phyloP scores from a whole-genome alignment of 345 rosid species.

The Toxicodendron radicans region DNA sequence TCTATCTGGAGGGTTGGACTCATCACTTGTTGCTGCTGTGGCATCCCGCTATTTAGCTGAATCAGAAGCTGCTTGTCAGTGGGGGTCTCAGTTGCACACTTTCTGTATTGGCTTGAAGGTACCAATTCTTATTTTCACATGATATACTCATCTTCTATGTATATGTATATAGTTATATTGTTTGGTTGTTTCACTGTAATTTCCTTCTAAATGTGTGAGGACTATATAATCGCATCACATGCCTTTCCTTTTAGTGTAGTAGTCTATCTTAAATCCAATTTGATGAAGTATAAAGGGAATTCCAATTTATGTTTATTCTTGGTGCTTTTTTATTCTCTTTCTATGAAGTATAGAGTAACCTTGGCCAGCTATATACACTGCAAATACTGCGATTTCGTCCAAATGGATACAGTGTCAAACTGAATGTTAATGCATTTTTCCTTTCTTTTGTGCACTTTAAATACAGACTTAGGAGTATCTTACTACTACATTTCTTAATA shows the following conservation, averaged over 20 bases:
- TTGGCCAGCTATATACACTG: background rate
- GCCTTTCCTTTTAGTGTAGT: background rate
- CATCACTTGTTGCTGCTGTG: constrained; percentile 85
- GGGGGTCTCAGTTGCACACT: constrained; percentile 80
- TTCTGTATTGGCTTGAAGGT: constrained; percentile 86
- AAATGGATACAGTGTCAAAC: background rate
- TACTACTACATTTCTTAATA: background rate
- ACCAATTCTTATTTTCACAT: constrained; percentile 12
- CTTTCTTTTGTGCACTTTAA: background rate
- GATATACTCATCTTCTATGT: background rate
- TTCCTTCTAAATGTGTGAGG: background rate
- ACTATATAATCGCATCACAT: background rate
- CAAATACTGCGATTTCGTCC: background rate
- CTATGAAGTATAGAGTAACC: background rate
- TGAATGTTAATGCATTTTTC: background rate
- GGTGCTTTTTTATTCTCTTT: background rate
- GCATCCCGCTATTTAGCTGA: constrained; percentile 61
- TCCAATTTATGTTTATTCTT: background rate
- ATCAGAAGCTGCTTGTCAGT: constrained; percentile 70
- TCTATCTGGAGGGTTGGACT: constrained; percentile 85
- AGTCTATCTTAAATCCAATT: background rate
- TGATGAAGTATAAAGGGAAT: background rate
- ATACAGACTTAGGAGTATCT: background rate
- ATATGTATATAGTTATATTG: background rate
- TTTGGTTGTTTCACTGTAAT: background rate